Evolutionary conservation across 345 rosid species (phyloP), one percentile per base, ranked within the genome.

Genomic region (Mercurialis annua): DNA sequence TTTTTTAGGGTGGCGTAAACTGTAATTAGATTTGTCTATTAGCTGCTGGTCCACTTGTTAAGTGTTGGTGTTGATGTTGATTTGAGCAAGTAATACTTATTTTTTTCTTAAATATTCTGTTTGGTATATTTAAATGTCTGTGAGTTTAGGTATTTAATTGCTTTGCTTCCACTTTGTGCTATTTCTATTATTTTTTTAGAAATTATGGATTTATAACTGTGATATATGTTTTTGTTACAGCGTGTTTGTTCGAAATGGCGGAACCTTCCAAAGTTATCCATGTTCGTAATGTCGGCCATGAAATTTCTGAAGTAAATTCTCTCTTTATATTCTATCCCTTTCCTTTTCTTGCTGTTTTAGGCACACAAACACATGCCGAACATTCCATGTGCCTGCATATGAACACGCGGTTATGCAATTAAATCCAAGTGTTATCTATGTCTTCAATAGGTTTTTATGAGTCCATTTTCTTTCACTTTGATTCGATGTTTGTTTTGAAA

Each of bases 261-360:
- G 99, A 94, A 47, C 89, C 98, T 42, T 94, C 99, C 40, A 94
- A 94, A 82, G 99, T 94, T 54, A 84, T 94, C 73, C 99, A 94
- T 54, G 95, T 92, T 72, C 99, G 99, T 60, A 94, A 94, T 68
- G 97, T 94, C 26, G 99, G 98, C 29, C 97, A 88, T 73, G 98
- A 89, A 75, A 91, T 94, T 75, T 87, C 99, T 65, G 98, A 94
- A 85, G 98, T 92, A 84, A 55, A 23, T 42, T 26, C 67, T 49
- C 65, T 53, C 61, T 66, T 57, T 48, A 47, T 72, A 8, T 55
- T 21, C 42, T 56, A 47, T 55, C 42, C 30, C 21, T 42, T 17
- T 36, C 49, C 23, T 11, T 55, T 8, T 50, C 21, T 44, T 10
- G 1, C 26, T 27, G 27, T 2, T 7, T 3, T 11, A 5, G 26